Evolutionary conservation across 1,139 yeast species (phyloP).

Genomic region (Kurtzmaniella natalensis): DNA sequence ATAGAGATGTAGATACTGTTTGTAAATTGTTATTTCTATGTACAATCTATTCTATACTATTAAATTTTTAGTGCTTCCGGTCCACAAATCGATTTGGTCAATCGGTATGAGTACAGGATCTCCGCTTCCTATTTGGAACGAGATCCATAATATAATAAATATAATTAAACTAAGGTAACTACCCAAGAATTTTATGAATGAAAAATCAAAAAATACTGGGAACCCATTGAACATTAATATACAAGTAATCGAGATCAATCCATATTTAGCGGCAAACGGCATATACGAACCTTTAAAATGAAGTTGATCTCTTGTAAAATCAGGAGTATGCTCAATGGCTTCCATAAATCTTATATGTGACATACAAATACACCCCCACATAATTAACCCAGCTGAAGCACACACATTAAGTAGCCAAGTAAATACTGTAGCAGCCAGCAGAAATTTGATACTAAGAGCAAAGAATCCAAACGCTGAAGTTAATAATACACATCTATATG

Average conservation of each 20-base stretch:
- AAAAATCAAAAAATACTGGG: conserved; percentile 11
- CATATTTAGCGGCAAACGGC: conserved; percentile 8
- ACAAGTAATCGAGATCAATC: conserved; percentile 11
- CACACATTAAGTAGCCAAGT: conserved; percentile 16
- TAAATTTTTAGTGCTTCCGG: neutral
- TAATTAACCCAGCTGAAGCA: conserved; percentile 21
- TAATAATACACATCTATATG: conserved; percentile 15
- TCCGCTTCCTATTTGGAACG: conserved; percentile 6
- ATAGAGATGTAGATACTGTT: neutral
- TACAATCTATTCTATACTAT: too few relatives aligned
- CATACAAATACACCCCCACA: conserved; percentile 19
- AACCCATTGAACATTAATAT: conserved; percentile 13
- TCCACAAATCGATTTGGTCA: conserved; percentile 7
- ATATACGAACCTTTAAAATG: conserved; percentile 2
- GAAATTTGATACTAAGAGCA: conserved; percentile 13
- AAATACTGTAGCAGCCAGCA: conserved; percentile 14
- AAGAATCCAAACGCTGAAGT: conserved; percentile 18
- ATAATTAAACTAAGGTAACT: conserved; percentile 13
- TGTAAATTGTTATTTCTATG: neutral
- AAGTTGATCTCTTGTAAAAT: neutral
- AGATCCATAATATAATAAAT: conserved; percentile 4
- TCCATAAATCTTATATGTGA: conserved; percentile 13
- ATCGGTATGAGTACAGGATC: conserved; percentile 11
- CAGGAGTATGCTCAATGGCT: conserved; percentile 6
- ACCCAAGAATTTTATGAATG: conserved; percentile 11